phyloP scores from a whole-genome alignment of 2,329 filamentous ascomycete genomes.

The Penicillium hesseltinei region DNA sequence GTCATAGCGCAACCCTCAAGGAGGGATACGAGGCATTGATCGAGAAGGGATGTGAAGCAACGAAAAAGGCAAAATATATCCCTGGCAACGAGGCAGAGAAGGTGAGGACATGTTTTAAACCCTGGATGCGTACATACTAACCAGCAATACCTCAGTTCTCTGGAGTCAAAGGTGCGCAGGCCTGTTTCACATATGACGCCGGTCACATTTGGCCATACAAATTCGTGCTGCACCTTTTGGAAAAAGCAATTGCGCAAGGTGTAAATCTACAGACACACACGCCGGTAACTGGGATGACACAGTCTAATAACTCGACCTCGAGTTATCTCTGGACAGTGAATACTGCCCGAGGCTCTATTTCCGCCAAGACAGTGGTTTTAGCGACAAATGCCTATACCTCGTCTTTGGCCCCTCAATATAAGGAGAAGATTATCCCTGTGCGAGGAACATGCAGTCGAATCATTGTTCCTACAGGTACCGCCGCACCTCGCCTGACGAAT shows the following conservation, averaged over 20 bases:
- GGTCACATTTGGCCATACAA: slow-evolving; percentile 66
- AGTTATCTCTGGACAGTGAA: slow-evolving; percentile 57
- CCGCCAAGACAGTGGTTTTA: slow-evolving; percentile 64
- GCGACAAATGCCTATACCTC: slow-evolving; percentile 85
- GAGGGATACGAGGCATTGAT: slow-evolving; percentile 30
- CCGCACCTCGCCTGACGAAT: slow-evolving; percentile 33
- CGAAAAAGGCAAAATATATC: slow-evolving; percentile 29
- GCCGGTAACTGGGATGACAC: slow-evolving; percentile 38
- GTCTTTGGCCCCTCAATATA: slow-evolving; percentile 66
- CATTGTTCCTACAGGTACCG: slow-evolving; percentile 23
- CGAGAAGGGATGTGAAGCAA: slow-evolving; percentile 24
- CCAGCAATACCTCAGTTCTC: slow-evolving; percentile 26
- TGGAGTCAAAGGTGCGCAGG: slow-evolving; percentile 38
- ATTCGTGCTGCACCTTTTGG: slow-evolving; percentile 69
- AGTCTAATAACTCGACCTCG: slow-evolving; percentile 15
- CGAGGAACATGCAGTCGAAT: slow-evolving; percentile 54
- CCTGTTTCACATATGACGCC: slow-evolving; percentile 35
- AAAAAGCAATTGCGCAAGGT: slow-evolving; percentile 52
- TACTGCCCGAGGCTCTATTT: slow-evolving; percentile 67
- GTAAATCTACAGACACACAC: slow-evolving; percentile 57
- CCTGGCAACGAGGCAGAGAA: slow-evolving; percentile 26
- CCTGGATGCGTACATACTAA: neutral
- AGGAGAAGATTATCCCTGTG: slow-evolving; percentile 72
- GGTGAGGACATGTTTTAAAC: slow-evolving; percentile 8
- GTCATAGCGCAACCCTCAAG: slow-evolving; percentile 33